These are phyloP conservation scores for Aspergillus carbonarius DNA, from an alignment of 2,329 filamentous ascomycete species.

Conservation along the genomic window DNA sequence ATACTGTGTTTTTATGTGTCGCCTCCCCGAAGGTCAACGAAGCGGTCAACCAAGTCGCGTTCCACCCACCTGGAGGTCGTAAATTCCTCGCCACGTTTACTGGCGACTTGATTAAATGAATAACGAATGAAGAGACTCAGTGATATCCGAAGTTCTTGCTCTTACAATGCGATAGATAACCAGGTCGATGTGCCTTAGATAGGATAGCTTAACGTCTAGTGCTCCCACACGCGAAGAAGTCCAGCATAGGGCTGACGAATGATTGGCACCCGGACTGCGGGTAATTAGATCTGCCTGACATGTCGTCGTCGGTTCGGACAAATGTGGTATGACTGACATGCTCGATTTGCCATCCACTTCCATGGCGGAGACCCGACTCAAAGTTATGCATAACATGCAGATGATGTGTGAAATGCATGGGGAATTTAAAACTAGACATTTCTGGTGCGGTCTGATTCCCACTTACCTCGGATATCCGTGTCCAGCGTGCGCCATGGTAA, in stretches of 20 bases:
- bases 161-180: neutral
- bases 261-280: neutral
- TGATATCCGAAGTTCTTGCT: neutral
- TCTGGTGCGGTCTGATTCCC: neutral
- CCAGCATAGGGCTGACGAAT: neutral
- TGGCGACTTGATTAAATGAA: neutral
- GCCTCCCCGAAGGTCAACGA: conserved; percentile 20
- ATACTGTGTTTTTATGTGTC: conserved; percentile 36
- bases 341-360: neutral
- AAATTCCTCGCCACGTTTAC: neutral
- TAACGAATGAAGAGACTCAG: neutral
- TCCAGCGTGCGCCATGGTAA: neutral
- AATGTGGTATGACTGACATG: neutral
- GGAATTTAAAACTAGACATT: neutral
- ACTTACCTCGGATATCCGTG: neutral
- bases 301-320: neutral
- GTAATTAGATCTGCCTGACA: neutral
- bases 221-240: neutral
- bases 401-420: too few species aligned
- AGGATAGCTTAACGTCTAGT: neutral
- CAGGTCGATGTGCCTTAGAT: neutral
- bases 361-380: neutral
- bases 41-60: conserved; percentile 15
- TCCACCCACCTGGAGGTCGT: neutral
- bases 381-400: neutral